These are phyloP conservation scores for Forsythia viridissima DNA, from an alignment of 257 asterid genomes.

Conservation along the genomic window DNA sequence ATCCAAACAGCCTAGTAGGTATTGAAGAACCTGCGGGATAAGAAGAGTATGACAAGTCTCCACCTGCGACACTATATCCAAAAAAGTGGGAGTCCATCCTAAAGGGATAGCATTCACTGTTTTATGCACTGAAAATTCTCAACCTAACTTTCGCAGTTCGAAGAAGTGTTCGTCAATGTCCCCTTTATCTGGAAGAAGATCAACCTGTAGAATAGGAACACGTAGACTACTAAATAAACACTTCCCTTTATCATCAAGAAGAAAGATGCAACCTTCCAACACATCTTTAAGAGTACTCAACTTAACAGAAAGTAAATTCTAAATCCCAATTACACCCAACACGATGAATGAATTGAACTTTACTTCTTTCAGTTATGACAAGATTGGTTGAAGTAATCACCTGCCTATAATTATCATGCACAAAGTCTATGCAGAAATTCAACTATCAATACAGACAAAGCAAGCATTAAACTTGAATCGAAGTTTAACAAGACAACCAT, in stretches of 20 bases:
- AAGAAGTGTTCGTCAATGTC: neutral
- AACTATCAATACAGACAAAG: neutral
- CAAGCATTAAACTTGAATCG: neutral
- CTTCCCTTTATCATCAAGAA: neutral
- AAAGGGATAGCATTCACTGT: slow-evolving; percentile 29
- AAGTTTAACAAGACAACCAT: neutral
- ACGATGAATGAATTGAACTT: neutral
- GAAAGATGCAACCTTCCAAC: neutral
- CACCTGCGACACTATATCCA: slow-evolving; percentile 24
- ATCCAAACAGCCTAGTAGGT: neutral
- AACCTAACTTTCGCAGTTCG: neutral
- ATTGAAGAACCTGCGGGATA: neutral
- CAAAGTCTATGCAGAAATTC: neutral
- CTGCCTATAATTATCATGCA: neutral
- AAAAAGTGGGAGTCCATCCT: slow-evolving; percentile 46
- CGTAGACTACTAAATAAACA: neutral
- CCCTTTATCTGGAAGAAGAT: neutral
- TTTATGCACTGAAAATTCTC: neutral
- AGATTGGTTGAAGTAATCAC: neutral
- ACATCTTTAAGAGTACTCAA: neutral
- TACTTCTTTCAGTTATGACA: too few relatives aligned
- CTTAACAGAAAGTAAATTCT: neutral
- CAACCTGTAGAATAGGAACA: slow-evolving; percentile 29
- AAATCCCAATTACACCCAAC: neutral
- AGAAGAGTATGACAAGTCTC: slow-evolving; percentile 32